Evolutionary conservation across 345 rosid genomes (phyloP).

Genomic region (Camelina laxa): DNA sequence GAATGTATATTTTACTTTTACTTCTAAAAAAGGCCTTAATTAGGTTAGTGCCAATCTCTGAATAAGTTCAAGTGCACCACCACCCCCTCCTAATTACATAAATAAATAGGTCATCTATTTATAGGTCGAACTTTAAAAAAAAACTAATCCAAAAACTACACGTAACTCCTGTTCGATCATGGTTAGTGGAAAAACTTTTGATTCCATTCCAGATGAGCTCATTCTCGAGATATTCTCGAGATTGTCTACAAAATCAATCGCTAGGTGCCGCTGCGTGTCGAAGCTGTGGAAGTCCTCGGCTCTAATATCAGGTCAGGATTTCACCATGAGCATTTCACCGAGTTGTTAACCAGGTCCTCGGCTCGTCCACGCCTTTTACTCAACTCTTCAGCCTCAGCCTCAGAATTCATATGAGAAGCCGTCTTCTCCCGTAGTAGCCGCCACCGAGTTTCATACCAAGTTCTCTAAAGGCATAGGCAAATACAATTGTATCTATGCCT

Average conservation of each 20-base stretch:
- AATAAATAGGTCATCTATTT: too few relatives aligned
- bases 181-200: too few relatives aligned
- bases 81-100: too few relatives aligned
- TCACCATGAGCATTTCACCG: too few relatives aligned
- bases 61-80: too few relatives aligned
- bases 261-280: neutral
- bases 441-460: neutral
- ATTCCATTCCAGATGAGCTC: neutral
- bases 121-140: too few relatives aligned
- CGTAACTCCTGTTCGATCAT: too few relatives aligned
- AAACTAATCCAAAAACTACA: too few relatives aligned
- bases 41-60: too few relatives aligned
- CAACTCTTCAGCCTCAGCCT: neutral
- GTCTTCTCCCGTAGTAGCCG: neutral
- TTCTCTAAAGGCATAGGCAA: neutral
- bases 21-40: too few relatives aligned
- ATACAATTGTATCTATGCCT: neutral
- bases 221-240: neutral
- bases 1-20: too few relatives aligned
- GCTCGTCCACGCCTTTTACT: neutral
- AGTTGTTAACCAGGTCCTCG: neutral
- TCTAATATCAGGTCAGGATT: too few relatives aligned
- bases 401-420: neutral
- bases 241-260: neutral
- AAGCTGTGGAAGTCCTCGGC: neutral